phyloP scores from a whole-genome alignment of 2,329 filamentous ascomycete species.

The Fusarium decemcellulare region DNA sequence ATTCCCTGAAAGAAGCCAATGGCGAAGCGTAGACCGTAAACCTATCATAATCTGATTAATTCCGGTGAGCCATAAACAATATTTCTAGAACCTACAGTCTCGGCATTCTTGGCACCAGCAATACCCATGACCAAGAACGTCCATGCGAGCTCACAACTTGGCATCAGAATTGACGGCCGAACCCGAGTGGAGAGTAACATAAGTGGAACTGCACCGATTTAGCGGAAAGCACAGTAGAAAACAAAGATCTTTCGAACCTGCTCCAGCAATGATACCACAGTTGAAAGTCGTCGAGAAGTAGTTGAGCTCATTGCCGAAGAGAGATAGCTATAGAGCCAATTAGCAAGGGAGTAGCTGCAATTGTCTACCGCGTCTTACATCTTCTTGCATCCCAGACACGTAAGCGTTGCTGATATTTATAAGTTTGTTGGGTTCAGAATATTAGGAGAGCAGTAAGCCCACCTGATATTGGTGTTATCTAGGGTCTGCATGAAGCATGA shows the following conservation, averaged over 20 bases:
- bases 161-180: conserved; percentile 50
- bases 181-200: conserved; percentile 29
- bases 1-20: conserved; percentile 49
- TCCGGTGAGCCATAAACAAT: too few species aligned
- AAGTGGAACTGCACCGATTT: conserved; percentile 13
- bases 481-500: conserved; percentile 29
- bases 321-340: conserved; percentile 6
- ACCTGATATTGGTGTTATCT: conserved; percentile 27
- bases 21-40: conserved; percentile 49
- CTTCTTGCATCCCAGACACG: conserved; percentile 32
- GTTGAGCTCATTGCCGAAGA: conserved; percentile 28
- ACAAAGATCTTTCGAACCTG: background rate
- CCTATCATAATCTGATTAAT: background rate
- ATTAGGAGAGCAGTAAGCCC: background rate
- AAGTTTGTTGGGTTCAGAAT: background rate
- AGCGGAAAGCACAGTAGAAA: background rate
- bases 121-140: conserved; percentile 44
- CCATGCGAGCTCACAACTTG: conserved; percentile 47
- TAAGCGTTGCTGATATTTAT: conserved; percentile 20
- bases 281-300: conserved; percentile 29
- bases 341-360: background rate
- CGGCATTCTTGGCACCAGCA: conserved; percentile 43
- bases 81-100: conserved; percentile 18
- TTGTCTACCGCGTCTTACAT: background rate
- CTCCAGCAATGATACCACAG: conserved; percentile 27